Evolutionary conservation across 1,284 basidiomycete genomes (phyloP), one percentile per base, ranked within the genome.

Genomic region (Phellinidium pouzarii): DNA sequence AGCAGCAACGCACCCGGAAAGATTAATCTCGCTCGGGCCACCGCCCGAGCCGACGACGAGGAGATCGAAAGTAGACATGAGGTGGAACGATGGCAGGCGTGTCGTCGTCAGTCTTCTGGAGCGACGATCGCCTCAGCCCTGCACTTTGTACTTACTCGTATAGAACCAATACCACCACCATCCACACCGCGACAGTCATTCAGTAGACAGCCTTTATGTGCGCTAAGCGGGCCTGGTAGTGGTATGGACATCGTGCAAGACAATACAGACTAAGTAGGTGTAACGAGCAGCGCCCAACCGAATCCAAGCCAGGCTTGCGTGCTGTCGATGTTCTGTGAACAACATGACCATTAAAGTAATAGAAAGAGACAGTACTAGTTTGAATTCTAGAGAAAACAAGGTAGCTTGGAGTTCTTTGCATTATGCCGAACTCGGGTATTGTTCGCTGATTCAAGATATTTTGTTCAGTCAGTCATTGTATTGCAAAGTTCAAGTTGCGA

Each of bases 11-110:
- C 62, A 87, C 86, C 77, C 81, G 48, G 84, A 87, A 59, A 90
- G 63, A 68, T 90, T 83, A 36, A 79, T 79, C 66, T 90, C 87
- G 63, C 78, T 78, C 19, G 83, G 83, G 44, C 87, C 87, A 45
- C 87, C 87, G 56, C 87, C 87, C 55, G 80, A 78, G 58, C 87
- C 87, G 22, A 90, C 77, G 59, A 85, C 84, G 53, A 88, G 68
- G 58, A 90, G 60, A 64, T 87, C 82, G 64, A 88, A 88, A 52
- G 73, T 65, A 55, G 74, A 68, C 65, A 67, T 70, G 9, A n/a
- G 29, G 29, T 47, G 19, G 45, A 3, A 17, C 37, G 37, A 17
- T n/a, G 37, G 37, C 14, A 40, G 14, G 37, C 14, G 37, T 17
- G 37, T 48, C 47, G 47, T 48, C 19, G 34, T 25, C n/a, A 36